Base-by-base conservation (phyloP, 306 rosid genomes). In the Dalbergia cochinchinensis region DNA sequence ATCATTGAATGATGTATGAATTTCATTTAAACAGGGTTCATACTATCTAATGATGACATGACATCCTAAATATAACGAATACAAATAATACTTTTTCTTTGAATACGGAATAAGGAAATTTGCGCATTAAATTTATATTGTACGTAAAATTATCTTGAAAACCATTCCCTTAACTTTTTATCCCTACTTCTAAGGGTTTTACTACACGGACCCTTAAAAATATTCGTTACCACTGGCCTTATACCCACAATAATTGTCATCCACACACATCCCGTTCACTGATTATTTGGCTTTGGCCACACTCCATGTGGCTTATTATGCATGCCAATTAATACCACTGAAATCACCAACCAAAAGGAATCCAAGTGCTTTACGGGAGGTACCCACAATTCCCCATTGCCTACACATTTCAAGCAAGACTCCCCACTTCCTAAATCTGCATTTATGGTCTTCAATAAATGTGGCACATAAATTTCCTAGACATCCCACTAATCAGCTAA, bases 381-480 rank as follows among this genome's bases (percentile, higher is more conserved):
- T 31, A 6, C 59, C 54, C 72, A 57, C 82, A 76, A 42, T 42
- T 60, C 34, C 60, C 63, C 60, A 76, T 15, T 84, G 84, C 61
- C 35, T 33, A 69, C 74, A 77, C 82, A 86, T 18, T 63, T 70
- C 16, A 80, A 81, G 86, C 39, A 87, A 86, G 16, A 82, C 22
- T 78, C 82, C 71, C 35, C 67, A 80, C 77, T 84, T 78, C 84
- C 83, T 59, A 85, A 84, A 69, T 60, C 4, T 70, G 78, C 84
- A 81, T 87, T 87, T 65, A 84, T 82, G 48, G 72, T 51, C 70
- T 48, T 76, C 81, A 76, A 82, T 68, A 74, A 79, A 79, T 60
- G 41, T 67, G 69, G 19, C 72, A 82, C 88, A 84, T 84, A 81
- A 81, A 78, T 87, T 84, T 84, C 81, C 71, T 61, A 81, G 87